Conservation (phyloP, 1,284 basidiomycete species). For the Pholiota adiposa region DNA sequence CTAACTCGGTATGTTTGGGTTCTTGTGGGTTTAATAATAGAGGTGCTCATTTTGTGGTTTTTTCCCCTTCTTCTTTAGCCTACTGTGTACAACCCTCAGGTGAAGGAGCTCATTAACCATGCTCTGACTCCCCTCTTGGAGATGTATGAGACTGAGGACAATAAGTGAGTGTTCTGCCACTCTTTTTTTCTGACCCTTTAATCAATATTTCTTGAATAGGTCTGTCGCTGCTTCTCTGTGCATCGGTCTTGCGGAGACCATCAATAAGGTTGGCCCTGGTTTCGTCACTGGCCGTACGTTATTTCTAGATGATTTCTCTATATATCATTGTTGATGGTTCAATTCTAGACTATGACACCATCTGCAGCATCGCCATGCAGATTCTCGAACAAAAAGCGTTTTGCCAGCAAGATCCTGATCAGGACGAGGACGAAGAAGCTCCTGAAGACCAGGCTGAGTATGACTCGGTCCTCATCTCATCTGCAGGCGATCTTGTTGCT, state of each 20-base stretch:
- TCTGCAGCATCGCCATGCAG: constrained; percentile 81
- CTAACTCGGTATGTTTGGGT: constrained; percentile 51
- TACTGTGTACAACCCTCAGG: constrained; percentile 72
- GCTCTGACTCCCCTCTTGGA: constrained; percentile 82
- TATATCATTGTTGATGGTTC: constrained; percentile 5
- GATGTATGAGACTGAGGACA: constrained; percentile 94
- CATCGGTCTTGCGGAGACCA: constrained; percentile 86
- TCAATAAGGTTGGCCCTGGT: constrained; percentile 89
- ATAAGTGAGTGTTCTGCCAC: constrained; percentile 77
- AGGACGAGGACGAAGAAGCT: constrained; percentile 84
- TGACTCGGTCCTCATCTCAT: constrained; percentile 93
- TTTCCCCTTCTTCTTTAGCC: constrained; percentile 31
- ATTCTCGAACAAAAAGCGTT: constrained; percentile 92
- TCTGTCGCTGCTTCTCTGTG: constrained; percentile 88
- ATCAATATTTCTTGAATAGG: too few species aligned
- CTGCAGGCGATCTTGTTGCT: constrained; percentile 94
- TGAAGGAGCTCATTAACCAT: constrained; percentile 83
- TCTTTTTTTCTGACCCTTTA: too few species aligned
- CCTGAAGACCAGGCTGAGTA: constrained; percentile 93
- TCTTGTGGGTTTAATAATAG: neutral
- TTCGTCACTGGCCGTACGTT: constrained; percentile 75
- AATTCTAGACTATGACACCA: constrained; percentile 71
- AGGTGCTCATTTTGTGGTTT: neutral
- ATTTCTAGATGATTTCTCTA: neutral
- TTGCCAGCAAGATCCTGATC: constrained; percentile 96